Evolutionary conservation across 2,329 filamentous ascomycete species (phyloP), one percentile per base, ranked within the genome.

Genomic region (Ophidiomyces ophidiicola): DNA sequence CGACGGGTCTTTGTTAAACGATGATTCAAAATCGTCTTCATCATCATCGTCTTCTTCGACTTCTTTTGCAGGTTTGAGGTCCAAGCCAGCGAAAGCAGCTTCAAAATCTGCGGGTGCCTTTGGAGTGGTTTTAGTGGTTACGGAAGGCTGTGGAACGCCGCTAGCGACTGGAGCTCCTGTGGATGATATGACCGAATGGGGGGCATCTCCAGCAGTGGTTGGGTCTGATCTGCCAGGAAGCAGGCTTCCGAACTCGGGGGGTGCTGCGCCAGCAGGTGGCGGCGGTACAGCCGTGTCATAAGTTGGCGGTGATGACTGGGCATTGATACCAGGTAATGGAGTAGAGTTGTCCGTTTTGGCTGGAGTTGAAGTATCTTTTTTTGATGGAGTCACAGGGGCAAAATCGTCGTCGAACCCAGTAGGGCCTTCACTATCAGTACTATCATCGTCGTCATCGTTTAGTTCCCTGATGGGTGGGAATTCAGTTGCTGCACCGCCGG

Each of bases 381-480:
- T 51, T 4, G 52, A 51, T 1, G 68, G 60, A 30, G 65, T 70
- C 20, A 74, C 71, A 10, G 82, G 76, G 0, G 82, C 79, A 56
- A 96, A 96, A 58, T 94, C 80, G 55, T 98, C 90, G 35, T 92
- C 88, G 54, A 96, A 96, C 0, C 87, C 85, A 50, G 63, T 43
- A 20, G 53, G 54, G 5, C 51, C 65, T 29, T 83, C 85, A 34
- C 74, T 74, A 33, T 84, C 82, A 44, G 76, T 82, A 39, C 78
- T 80, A 20, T 79, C 80, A 43, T 92, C 80, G 20, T 92, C 80
- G 42, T 87, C 81, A 20, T 76, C 72, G 45, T 82, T 80, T 42
- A 94, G 64, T 56, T 88, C 84, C n/a, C 80, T 78, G 44, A 96
- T 94, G 0, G 88, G 90, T 21, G 90, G 90, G 55, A 96, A 96